A percentile compares a stretch with the other conserved stretches of the same genome.
phyloP scores from a whole-genome alignment of 2,329 filamentous ascomycete species.

The Chalara sp. region DNA sequence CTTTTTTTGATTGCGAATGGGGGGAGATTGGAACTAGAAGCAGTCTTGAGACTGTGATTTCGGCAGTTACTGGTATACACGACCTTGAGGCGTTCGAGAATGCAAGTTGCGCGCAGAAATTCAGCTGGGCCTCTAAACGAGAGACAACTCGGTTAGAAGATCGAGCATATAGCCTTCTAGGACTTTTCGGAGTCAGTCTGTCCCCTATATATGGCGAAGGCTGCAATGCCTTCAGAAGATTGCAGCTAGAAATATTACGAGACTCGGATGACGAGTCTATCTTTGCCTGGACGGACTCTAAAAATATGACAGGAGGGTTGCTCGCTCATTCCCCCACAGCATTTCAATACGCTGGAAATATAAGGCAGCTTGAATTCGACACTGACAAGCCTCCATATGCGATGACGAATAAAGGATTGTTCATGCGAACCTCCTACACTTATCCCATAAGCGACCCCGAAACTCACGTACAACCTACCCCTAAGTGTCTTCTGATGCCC shows the following conservation, averaged over 20 bases:
- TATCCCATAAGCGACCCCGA: not conserved
- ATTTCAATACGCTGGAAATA: not conserved
- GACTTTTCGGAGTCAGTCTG: conserved; percentile 31
- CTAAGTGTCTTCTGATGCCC: not conserved
- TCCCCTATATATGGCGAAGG: conserved; percentile 30
- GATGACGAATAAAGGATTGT: conserved; percentile 5
- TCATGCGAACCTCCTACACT: not conserved
- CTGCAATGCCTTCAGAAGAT: conserved; percentile 25
- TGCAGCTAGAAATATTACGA: conserved; percentile 30
- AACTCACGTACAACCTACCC: not conserved
- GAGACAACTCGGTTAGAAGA: conserved; percentile 24
- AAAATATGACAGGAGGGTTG: not conserved
- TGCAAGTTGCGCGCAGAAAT: conserved; percentile 25
- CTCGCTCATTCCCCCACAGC: not conserved
- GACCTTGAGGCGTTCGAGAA: not conserved
- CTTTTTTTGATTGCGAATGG: conserved; percentile 20
- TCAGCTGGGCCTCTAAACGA: conserved; percentile 31
- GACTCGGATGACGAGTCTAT: conserved; percentile 29
- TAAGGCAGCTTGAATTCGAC: not conserved
- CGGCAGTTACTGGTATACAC: conserved; percentile 4
- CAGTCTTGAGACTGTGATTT: not conserved
- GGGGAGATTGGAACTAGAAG: conserved; percentile 14
- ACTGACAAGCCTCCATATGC: not conserved
- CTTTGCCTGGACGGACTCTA: conserved; percentile 20
- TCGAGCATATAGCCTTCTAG: conserved; percentile 29